phyloP scores from a whole-genome alignment of 176 grass and related monocot genomes.

The Eragrostis curvula region DNA sequence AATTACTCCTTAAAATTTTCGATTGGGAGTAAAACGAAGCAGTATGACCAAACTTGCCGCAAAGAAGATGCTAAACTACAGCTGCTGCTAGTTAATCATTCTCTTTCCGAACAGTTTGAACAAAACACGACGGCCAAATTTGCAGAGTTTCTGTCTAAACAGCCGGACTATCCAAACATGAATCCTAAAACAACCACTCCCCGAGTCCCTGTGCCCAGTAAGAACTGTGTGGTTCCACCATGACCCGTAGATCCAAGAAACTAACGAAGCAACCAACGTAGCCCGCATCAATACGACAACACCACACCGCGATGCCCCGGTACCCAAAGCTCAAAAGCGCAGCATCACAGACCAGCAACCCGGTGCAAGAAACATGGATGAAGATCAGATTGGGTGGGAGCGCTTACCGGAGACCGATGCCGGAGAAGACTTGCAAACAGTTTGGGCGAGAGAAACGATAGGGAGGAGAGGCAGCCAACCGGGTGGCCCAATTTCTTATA shows the following conservation, averaged over 20 bases:
- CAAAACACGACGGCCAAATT: background rate
- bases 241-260: conserved; percentile 34
- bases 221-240: background rate
- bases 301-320: no score
- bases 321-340: background rate
- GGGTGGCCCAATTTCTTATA: conserved; percentile 27
- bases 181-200: no score
- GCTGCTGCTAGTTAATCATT: background rate
- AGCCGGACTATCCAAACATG: background rate
- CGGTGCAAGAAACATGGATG: background rate
- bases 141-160: background rate
- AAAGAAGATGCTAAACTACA: background rate
- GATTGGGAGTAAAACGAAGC: background rate
- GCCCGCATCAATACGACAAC: background rate
- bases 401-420: conserved; percentile 32
- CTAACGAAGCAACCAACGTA: background rate
- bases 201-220: background rate
- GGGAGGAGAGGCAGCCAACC: background rate
- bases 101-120: background rate
- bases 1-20: background rate
- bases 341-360: background rate
- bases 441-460: background rate
- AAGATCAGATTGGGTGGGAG: background rate
- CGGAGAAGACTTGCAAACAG: background rate
- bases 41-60: background rate